Evolutionary conservation across 257 asterid genomes (phyloP).

Genomic region (Nicotiana sylvestris): DNA sequence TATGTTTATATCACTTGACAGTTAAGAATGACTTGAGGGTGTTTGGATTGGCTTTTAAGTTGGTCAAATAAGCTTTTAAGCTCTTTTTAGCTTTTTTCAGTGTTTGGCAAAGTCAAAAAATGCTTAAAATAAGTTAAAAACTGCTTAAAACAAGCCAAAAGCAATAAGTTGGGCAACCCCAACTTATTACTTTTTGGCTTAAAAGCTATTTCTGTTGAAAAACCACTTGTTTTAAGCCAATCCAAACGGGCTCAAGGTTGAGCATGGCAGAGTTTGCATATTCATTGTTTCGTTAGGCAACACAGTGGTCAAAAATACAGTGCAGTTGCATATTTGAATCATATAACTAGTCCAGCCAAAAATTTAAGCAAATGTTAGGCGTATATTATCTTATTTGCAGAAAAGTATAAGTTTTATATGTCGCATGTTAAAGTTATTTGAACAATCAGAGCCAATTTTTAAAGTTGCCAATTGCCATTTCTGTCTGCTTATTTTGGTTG

Average conservation of each 20-base stretch:
- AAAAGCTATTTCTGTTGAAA: too few relatives aligned
- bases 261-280: not conserved
- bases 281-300: not conserved
- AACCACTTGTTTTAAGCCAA: too few relatives aligned
- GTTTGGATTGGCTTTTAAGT: too few relatives aligned
- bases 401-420: not conserved
- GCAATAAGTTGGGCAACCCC: too few relatives aligned
- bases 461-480: not conserved
- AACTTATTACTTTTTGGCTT: too few relatives aligned
- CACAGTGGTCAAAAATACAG: not conserved
- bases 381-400: not conserved
- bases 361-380: not conserved
- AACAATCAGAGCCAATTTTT: not conserved
- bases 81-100: too few relatives aligned
- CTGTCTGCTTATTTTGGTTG: not conserved
- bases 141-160: too few relatives aligned
- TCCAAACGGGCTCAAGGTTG: not conserved
- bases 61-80: too few relatives aligned
- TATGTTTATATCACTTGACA: not conserved
- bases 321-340: not conserved
- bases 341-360: conserved; percentile 6
- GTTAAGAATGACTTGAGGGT: not conserved
- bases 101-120: too few relatives aligned
- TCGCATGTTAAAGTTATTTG: not conserved
- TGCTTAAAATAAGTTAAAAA: too few relatives aligned